These are phyloP conservation scores for Cyberlindnera saturnus DNA, from an alignment of 805 yeast genomes.

Conservation along the genomic window DNA sequence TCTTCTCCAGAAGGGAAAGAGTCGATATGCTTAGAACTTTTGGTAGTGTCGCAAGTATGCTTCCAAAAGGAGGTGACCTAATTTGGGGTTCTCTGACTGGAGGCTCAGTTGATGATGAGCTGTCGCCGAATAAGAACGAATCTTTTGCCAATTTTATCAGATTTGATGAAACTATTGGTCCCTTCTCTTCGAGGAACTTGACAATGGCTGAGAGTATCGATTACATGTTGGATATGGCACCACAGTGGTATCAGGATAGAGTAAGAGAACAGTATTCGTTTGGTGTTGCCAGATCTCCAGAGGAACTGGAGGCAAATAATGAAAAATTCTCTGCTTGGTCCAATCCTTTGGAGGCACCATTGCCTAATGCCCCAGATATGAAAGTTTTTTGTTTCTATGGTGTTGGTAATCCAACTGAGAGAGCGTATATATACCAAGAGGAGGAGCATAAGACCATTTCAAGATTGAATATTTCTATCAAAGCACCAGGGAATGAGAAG, in stretches of 20 bases:
- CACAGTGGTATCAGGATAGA: conserved; percentile 68
- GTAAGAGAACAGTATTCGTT: conserved; percentile 67
- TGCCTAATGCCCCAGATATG: conserved; percentile 93
- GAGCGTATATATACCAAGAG: conserved; percentile 82
- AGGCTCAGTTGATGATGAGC: conserved; percentile 66
- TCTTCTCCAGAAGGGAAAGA: conserved; percentile 85
- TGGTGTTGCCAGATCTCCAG: conserved; percentile 59
- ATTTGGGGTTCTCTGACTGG: conserved; percentile 72
- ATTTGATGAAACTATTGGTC: conserved; percentile 43
- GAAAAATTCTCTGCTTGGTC: conserved; percentile 78
- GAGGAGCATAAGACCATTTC: conserved; percentile 46
- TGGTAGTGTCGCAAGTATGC: conserved; percentile 94
- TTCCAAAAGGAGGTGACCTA: conserved; percentile 89
- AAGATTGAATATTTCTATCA: conserved; percentile 66
- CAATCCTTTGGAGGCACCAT: conserved; percentile 88
- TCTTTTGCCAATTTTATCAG: conserved; percentile 73
- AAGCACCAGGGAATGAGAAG: conserved; percentile 46
- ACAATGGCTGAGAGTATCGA: conserved; percentile 68
- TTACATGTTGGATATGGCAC: conserved; percentile 55
- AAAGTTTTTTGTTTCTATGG: conserved; percentile 89
- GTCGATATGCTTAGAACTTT: conserved; percentile 78
- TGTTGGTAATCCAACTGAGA: conserved; percentile 93
- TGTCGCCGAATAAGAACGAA: conserved; percentile 24
- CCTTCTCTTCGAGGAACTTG: conserved; percentile 42
- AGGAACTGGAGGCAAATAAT: conserved; percentile 60